Conservation (phyloP, 2,329 filamentous ascomycete genomes). For the Akanthomyces muscarius region DNA sequence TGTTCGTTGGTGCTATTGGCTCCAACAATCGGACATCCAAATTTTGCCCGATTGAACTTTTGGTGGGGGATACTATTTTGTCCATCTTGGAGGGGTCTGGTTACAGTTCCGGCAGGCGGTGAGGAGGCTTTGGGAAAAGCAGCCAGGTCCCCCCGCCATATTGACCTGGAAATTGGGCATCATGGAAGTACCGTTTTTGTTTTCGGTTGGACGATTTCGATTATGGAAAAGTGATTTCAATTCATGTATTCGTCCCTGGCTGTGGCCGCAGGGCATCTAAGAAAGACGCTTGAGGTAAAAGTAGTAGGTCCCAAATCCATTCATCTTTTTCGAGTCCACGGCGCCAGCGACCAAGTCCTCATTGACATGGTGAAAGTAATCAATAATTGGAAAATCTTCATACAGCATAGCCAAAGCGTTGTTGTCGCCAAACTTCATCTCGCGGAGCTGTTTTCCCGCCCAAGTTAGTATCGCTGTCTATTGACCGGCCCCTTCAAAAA, state of each 20-base stretch:
- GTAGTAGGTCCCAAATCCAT: neutral
- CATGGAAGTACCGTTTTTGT: no score
- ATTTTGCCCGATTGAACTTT: conserved; percentile 1
- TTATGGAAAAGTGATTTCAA: no score
- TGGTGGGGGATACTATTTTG: neutral
- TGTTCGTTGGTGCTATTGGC: no score
- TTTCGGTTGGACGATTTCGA: no score
- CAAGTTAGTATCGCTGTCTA: neutral
- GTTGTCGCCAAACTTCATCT: neutral
- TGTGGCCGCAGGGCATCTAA: neutral
- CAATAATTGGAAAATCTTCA: neutral
- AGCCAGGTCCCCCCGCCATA: no score
- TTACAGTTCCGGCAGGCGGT: conserved; percentile 10
- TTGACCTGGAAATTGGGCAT: no score
- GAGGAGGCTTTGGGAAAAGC: neutral
- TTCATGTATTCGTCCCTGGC: no score
- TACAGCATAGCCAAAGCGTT: conserved; percentile 3
- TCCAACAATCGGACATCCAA: neutral
- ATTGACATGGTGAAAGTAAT: conserved; percentile 5
- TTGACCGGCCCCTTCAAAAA: neutral
- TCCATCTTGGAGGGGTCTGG: neutral
- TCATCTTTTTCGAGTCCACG: conserved; percentile 3
- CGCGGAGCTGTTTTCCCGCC: neutral
- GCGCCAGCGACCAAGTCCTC: neutral
- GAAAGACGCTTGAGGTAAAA: neutral